phyloP scores from a whole-genome alignment of 805 yeast species.

The Candida taoyuanica region DNA sequence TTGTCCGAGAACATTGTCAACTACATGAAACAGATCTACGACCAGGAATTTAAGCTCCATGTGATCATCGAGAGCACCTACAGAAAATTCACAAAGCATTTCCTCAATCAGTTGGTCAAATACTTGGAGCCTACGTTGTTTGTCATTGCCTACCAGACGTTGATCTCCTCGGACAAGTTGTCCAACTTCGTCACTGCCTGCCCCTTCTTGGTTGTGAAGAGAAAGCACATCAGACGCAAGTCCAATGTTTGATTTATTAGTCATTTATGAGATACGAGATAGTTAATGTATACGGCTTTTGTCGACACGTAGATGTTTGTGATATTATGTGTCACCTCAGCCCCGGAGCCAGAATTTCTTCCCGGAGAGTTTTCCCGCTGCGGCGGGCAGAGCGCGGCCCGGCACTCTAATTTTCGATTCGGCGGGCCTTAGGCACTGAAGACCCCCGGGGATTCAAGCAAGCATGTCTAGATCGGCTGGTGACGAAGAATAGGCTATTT shows the following conservation, averaged over 20 bases:
- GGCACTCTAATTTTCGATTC: no score
- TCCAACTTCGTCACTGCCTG: slow-evolving; percentile 21
- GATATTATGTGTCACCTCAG: no score
- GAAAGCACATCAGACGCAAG: slow-evolving; percentile 12
- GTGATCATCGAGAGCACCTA: slow-evolving; percentile 32
- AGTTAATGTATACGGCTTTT: no score
- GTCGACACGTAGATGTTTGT: no score
- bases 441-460: not conserved
- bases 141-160: slow-evolving; percentile 16
- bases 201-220: slow-evolving; percentile 24
- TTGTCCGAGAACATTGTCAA: slow-evolving; percentile 11
- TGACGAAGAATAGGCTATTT: not conserved
- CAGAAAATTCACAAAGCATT: slow-evolving; percentile 36
- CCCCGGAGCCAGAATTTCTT: no score
- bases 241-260: no score
- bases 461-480: no score
- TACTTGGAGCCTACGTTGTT: slow-evolving; percentile 30
- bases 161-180: slow-evolving; percentile 15
- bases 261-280: no score
- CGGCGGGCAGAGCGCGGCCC: no score
- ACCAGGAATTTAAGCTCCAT: slow-evolving; percentile 20
- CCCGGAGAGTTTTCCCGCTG: no score
- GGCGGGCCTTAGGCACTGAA: no score
- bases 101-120: slow-evolving; percentile 33
- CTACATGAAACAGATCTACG: slow-evolving; percentile 14